Conservation (phyloP, 371 early-diverging fungal species). For the Apophysomyces variabilis region DNA sequence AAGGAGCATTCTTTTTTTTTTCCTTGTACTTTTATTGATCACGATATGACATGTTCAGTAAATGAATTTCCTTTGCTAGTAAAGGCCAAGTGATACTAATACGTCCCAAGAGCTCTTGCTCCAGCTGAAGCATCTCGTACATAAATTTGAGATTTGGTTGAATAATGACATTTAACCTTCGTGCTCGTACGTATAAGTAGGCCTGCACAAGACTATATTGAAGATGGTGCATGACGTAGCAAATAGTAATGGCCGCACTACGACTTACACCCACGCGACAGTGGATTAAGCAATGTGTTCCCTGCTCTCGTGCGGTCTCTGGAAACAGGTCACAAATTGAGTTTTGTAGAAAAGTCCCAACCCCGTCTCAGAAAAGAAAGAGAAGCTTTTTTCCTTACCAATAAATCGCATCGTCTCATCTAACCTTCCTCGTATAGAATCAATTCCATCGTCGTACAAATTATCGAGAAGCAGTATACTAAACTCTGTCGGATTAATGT, state of each 20-base stretch:
- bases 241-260: constrained; percentile 69
- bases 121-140: constrained; percentile 69
- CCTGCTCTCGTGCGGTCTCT: constrained; percentile 43
- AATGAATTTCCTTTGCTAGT: constrained; percentile 41
- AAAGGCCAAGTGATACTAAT: constrained; percentile 42
- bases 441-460: constrained; percentile 70
- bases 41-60: constrained; percentile 42
- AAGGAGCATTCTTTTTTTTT: background rate
- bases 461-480: constrained; percentile 56
- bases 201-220: constrained; percentile 57
- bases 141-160: constrained; percentile 74
- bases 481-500: constrained; percentile 38
- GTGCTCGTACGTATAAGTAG: constrained; percentile 66
- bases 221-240: constrained; percentile 66
- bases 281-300: constrained; percentile 55
- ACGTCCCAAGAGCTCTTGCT: constrained; percentile 45
- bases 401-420: constrained; percentile 58
- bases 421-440: constrained; percentile 56
- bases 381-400: constrained; percentile 42
- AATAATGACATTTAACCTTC: constrained; percentile 69
- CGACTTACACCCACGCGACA: constrained; percentile 73
- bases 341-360: too few species aligned
- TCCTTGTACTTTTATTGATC: constrained; percentile 18
- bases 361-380: too few species aligned
- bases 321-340: background rate